A percentile compares a stretch with the other conserved stretches of the same genome.
These are phyloP conservation scores for Sophora flavescens DNA, from an alignment of 306 rosid genomes.

Conservation along the genomic window DNA sequence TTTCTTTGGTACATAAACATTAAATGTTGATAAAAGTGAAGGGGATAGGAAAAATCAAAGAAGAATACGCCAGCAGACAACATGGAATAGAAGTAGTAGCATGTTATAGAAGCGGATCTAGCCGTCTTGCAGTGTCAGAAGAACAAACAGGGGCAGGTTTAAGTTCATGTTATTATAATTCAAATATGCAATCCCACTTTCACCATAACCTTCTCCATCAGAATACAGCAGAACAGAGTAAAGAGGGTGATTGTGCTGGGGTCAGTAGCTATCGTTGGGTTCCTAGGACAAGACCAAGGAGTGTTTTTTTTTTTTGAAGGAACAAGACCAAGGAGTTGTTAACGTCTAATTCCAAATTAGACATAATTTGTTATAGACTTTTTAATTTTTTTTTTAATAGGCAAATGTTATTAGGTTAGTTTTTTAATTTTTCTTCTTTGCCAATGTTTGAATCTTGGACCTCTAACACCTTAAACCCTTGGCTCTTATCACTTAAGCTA, in stretches of 20 bases:
- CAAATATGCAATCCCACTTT: background rate
- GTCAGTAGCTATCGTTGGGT: conserved; percentile 26
- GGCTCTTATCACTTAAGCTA: too few relatives aligned
- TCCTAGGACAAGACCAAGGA: conserved; percentile 22
- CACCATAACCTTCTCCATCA: background rate
- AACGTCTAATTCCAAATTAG: too few relatives aligned
- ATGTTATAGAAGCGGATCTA: conserved; percentile 30
- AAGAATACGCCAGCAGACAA: conserved; percentile 44
- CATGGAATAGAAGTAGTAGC: conserved; percentile 47
- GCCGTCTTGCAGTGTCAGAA: conserved; percentile 35
- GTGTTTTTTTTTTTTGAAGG: too few relatives aligned
- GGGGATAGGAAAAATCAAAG: conserved; percentile 57
- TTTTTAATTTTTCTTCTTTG: too few relatives aligned
- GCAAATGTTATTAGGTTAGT: too few relatives aligned
- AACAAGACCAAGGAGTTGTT: background rate
- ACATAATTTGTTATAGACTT: too few relatives aligned
- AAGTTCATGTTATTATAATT: background rate
- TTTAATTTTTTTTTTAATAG: too few relatives aligned
- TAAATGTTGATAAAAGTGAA: conserved; percentile 31
- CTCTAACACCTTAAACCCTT: too few relatives aligned
- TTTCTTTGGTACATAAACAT: conserved; percentile 39
- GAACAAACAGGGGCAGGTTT: background rate
- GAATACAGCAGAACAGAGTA: background rate
- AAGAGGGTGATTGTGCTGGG: background rate
- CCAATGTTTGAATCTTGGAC: too few relatives aligned